Evolutionary conservation across 768 basidiomycete species (phyloP), one percentile per base, ranked within the genome.

Genomic region (Kwoniella sp.): DNA sequence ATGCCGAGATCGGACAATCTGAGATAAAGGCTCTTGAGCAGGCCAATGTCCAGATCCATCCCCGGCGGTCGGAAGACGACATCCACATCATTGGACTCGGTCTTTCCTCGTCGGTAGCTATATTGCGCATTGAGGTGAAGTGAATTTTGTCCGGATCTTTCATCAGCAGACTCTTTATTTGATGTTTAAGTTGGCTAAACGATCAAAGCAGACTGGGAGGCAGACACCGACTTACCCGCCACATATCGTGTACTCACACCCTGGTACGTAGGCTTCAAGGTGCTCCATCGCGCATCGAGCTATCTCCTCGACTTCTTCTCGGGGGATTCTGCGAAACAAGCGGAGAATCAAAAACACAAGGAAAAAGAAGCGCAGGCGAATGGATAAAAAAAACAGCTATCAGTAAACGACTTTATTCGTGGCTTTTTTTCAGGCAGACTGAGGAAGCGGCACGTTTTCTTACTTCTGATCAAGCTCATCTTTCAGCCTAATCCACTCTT

Each of bases 81-180:
- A 72, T 97, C 93, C 29, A 92, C 87, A 74, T 96, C 93, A 71
- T 89, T 90, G 72, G 88, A 90, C 64, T 86, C 80, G 2, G 81
- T 72, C 77, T 95, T 95, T 1, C 93, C 93, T 59, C 93, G 82
- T 27, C 94, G 86, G 80, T 93, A 91, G 5, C 92, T 92, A 59
- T 54, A 9, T 19, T 19, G 40, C 17, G 17, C 13, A 33, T 5
- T 33, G 33, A 5, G 33, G 13, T 33, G 55, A 53, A 19, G n/a
- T n/a, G n/a, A n/a, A n/a, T n/a, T n/a, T n/a, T n/a, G n/a, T n/a
- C n/a, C n/a, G 33, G 13, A 6, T 6, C 13, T 33, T 33, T 33
- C 33, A 33, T 5, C 5, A 13, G 13, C 33, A 33, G 33, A 33
- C n/a, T 33, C 33, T 33, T 13, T 6, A 33, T 13, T 13, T 13